These are phyloP conservation scores for Ambispora gerdemannii DNA, from an alignment of 192 early-diverging fungal genomes.

Conservation along the genomic window DNA sequence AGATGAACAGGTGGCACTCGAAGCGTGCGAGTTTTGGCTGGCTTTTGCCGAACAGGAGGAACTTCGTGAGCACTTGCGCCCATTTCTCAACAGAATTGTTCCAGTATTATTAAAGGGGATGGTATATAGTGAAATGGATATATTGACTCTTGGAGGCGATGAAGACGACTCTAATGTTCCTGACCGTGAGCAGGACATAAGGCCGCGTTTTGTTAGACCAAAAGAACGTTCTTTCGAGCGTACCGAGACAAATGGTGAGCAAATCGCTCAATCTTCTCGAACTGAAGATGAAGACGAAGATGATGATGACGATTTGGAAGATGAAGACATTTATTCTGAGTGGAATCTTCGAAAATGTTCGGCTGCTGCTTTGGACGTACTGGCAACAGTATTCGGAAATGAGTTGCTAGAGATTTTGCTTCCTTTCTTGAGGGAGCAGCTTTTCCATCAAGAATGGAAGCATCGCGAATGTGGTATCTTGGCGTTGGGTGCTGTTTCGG, in stretches of 20 bases:
- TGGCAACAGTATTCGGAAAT: slow-evolving; percentile 85
- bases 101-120: slow-evolving; percentile 92
- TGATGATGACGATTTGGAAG: slow-evolving; percentile 83
- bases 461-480: slow-evolving; percentile 92
- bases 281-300: slow-evolving; percentile 74
- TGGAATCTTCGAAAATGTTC: slow-evolving; percentile 99
- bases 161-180: slow-evolving; percentile 85
- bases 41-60: slow-evolving; percentile 92
- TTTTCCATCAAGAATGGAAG: slow-evolving; percentile 85
- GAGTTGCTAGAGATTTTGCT: slow-evolving; percentile 81
- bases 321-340: slow-evolving; percentile 80
- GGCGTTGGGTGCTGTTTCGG: slow-evolving; percentile 96
- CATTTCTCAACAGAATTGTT: slow-evolving; percentile 72
- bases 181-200: slow-evolving; percentile 90
- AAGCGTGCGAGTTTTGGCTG: slow-evolving; percentile 99
- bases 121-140: slow-evolving; percentile 94
- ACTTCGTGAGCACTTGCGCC: slow-evolving; percentile 66
- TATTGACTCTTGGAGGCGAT: slow-evolving; percentile 71
- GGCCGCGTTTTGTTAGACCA: slow-evolving; percentile 88
- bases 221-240: slow-evolving; percentile 70
- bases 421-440: slow-evolving; percentile 79
- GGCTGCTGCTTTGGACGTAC: slow-evolving; percentile 91
- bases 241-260: slow-evolving; percentile 36
- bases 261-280: slow-evolving; percentile 3
- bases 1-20: slow-evolving; percentile 87